Conservation (phyloP, 1,139 yeast genomes). For the Hemisphaericaspora lyxosophila region DNA sequence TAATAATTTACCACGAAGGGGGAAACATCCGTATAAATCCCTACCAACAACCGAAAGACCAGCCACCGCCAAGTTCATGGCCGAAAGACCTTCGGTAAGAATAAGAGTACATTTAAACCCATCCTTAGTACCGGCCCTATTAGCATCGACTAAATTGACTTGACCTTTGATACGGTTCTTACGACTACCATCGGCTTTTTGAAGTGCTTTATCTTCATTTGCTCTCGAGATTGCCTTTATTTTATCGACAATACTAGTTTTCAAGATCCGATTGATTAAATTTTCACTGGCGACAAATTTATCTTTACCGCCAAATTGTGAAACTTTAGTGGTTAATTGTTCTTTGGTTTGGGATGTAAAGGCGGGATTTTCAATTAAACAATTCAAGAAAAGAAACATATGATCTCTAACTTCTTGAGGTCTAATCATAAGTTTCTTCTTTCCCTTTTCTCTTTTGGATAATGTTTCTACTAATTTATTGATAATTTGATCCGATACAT, state of each 20-base stretch:
- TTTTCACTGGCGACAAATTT: slow-evolving; percentile 68
- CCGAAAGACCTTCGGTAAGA: slow-evolving; percentile 97
- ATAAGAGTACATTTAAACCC: slow-evolving; percentile 91
- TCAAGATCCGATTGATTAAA: slow-evolving; percentile 66
- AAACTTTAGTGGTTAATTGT: slow-evolving; percentile 83
- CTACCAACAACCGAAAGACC: slow-evolving; percentile 96
- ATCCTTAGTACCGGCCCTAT: slow-evolving; percentile 92
- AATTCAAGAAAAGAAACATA: slow-evolving; percentile 87
- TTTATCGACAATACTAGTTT: slow-evolving; percentile 80
- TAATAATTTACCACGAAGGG: slow-evolving; percentile 89
- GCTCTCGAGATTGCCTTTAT: slow-evolving; percentile 80
- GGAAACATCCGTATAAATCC: slow-evolving; percentile 94
- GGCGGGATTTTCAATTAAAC: slow-evolving; percentile 94
- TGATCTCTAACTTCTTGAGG: slow-evolving; percentile 88
- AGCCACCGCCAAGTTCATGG: slow-evolving; percentile 86
- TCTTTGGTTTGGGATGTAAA: slow-evolving; percentile 98
- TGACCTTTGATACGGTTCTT: slow-evolving; percentile 86
- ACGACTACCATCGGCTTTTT: slow-evolving; percentile 86
- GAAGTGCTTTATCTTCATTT: slow-evolving; percentile 84
- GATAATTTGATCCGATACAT: slow-evolving; percentile 81
- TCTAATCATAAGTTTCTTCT: slow-evolving; percentile 70
- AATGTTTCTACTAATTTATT: slow-evolving; percentile 64
- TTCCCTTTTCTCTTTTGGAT: slow-evolving; percentile 70
- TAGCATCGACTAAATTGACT: slow-evolving; percentile 92
- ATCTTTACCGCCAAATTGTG: slow-evolving; percentile 86